These are phyloP conservation scores for Cercospora brassicicola DNA, from an alignment of 2,329 filamentous ascomycete genomes.

Conservation along the genomic window DNA sequence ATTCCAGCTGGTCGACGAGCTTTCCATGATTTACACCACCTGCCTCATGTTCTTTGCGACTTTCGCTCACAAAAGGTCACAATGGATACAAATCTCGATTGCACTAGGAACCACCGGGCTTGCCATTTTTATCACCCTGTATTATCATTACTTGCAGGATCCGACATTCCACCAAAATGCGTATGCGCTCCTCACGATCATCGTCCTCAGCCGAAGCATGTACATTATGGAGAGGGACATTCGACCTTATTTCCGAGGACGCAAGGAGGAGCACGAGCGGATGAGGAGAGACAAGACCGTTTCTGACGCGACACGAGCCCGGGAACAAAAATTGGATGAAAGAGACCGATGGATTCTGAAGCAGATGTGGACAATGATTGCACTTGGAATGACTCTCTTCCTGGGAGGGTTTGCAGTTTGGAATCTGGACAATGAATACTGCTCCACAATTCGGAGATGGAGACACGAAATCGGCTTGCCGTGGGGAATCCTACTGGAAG, in stretches of 20 bases:
- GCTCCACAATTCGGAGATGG: conserved; percentile 63
- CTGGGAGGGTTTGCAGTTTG: conserved; percentile 73
- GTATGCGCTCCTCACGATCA: conserved; percentile 69
- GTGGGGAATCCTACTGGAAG: conserved; percentile 74
- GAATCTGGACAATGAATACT: conserved; percentile 78
- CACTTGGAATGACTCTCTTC: conserved; percentile 68
- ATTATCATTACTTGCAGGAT: conserved; percentile 80
- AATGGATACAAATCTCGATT: conserved; percentile 53
- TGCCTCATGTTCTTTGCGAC: conserved; percentile 71
- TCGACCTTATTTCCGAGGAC: conserved; percentile 55
- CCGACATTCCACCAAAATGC: conserved; percentile 80
- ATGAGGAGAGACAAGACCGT: conserved; percentile 29
- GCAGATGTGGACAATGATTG: conserved; percentile 76
- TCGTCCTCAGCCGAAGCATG: conserved; percentile 71
- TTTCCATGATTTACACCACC: conserved; percentile 72
- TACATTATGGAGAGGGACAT: conserved; percentile 72
- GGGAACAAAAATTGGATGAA: conserved; percentile 52
- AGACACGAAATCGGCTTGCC: conserved; percentile 70
- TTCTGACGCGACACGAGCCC: conserved; percentile 36
- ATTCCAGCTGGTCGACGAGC: conserved; percentile 69
- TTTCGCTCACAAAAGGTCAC: conserved; percentile 67
- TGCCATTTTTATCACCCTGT: conserved; percentile 68
- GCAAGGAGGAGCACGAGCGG: conserved; percentile 42
- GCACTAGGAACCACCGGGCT: conserved; percentile 57
- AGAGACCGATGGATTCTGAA: conserved; percentile 60